A percentile compares a stretch with the other conserved stretches of the same genome.
Conservation (phyloP, 768 basidiomycete species). For the Boletus rubropictus region DNA sequence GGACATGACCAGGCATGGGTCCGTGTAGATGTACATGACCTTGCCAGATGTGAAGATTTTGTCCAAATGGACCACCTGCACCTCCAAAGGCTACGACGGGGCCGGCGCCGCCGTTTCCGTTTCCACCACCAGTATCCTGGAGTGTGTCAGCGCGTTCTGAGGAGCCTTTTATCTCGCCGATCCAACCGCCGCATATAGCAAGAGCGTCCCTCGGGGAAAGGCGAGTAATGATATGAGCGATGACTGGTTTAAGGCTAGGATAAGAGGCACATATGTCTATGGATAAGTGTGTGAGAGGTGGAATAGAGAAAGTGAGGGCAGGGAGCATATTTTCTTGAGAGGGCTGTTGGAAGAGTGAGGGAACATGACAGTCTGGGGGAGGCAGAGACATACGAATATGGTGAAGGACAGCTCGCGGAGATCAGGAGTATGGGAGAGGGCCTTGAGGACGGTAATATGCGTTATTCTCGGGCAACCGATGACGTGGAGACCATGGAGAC, state of each 20-base stretch:
- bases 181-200: slow-evolving; percentile 27
- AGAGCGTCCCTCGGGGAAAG: slow-evolving; percentile 29
- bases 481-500: slow-evolving; percentile 54
- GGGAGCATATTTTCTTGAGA: slow-evolving; percentile 9
- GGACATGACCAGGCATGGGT: not conserved
- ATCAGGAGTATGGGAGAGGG: slow-evolving; percentile 41
- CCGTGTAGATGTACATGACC: slow-evolving; percentile 3
- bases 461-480: slow-evolving; percentile 54
- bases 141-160: slow-evolving; percentile 9
- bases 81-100: not conserved
- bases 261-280: slow-evolving; percentile 42
- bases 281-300: slow-evolving; percentile 45
- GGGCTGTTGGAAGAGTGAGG: slow-evolving; percentile 8
- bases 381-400: slow-evolving; percentile 41
- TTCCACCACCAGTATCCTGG: slow-evolving; percentile 1
- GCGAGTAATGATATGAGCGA: slow-evolving; percentile 20
- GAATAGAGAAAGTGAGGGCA: slow-evolving; percentile 24
- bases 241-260: slow-evolving; percentile 15
- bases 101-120: not conserved
- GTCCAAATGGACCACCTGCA: not conserved
- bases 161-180: slow-evolving; percentile 30
- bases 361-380: not conserved
- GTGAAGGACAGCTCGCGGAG: slow-evolving; percentile 61
- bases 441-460: slow-evolving; percentile 44
- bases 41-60: slow-evolving; percentile 4